Evolutionary conservation across 1,139 yeast species (phyloP), one percentile per base, ranked within the genome.

Genomic region (Candida dubliniensis): DNA sequence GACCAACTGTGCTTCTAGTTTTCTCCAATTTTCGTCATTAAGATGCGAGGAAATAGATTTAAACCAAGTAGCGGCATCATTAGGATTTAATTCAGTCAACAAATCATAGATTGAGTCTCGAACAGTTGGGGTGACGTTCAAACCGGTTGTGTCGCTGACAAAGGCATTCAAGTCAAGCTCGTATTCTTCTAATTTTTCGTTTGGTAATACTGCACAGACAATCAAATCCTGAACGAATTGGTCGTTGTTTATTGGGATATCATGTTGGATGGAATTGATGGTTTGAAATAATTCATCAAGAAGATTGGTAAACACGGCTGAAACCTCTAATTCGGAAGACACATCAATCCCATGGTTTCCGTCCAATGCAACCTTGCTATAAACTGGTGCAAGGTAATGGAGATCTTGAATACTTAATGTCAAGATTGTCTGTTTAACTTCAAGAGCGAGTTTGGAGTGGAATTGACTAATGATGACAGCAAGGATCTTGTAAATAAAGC

Each of bases 141-240:
- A 69, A 1, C 90, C 96, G 1, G 87, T 74, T 46, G 86, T 88
- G 36, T 82, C 85, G 5, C 88, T 78, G 6, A 88, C 86, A 60
- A 79, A 89, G 6, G 63, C 67, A 55, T 88, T 87, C 58, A 82
- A 77, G 57, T 89, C 93, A 1, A 66, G 69, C 9, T 60, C 63
- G 46, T 69, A 74, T 13, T 60, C 66, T 26, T 68, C 72, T 11
- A 61, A 46, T 2, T 55, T 52, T n/a, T 55, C 63, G 5, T 52
- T 47, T 1, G 74, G 63, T 27, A 70, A 54, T 2, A 59, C 49
- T 1, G 72, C 37, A 13, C 64, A 58, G 3, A 49, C 49, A 8
- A 64, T 48, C 35, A 71, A 44, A 38, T 60, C 54, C 3, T 54
- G 53, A 2, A 62, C 48, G 41, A 71, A 60, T 6, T 36, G 40